Percentiles rank a stretch among this genome's conserved stretches.
phyloP scores from a whole-genome alignment of 345 rosid species.

The Laguncularia racemosa region DNA sequence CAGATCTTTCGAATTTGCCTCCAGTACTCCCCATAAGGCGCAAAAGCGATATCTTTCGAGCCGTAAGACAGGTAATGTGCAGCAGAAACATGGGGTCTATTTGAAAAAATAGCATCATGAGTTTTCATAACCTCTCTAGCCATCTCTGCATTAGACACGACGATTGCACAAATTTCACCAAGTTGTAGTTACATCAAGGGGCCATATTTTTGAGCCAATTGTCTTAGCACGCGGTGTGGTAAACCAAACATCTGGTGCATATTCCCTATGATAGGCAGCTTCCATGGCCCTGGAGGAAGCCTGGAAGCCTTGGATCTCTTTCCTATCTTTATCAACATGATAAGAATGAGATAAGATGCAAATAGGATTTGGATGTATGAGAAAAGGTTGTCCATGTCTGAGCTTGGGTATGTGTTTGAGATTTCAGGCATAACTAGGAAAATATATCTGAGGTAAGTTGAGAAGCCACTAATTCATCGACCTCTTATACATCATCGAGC shows the following conservation, averaged over 20 bases:
- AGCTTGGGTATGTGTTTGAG: no score
- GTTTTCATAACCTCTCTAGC: slow-evolving; percentile 27
- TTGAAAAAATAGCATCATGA: slow-evolving; percentile 19
- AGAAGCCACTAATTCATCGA: not conserved
- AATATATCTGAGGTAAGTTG: not conserved
- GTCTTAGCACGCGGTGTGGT: slow-evolving; percentile 8
- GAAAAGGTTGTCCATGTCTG: not conserved
- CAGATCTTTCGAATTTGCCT: slow-evolving; percentile 21
- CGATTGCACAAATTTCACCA: slow-evolving; percentile 9
- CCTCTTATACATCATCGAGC: not conserved
- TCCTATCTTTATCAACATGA: not conserved
- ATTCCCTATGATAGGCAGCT: slow-evolving; percentile 28
- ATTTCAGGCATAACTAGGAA: no score
- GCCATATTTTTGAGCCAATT: slow-evolving; percentile 11
- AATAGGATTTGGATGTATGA: not conserved
- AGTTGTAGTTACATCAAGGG: slow-evolving; percentile 13
- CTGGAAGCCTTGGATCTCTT: not conserved
- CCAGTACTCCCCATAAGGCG: slow-evolving; percentile 20
- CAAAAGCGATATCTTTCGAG: slow-evolving; percentile 7
- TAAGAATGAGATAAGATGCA: not conserved
- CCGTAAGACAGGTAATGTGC: not conserved
- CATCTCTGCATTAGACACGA: slow-evolving; percentile 17
- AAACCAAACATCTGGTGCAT: slow-evolving; percentile 9
- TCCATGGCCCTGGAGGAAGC: slow-evolving; percentile 30
- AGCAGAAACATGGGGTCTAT: not conserved